Evolutionary conservation across 768 basidiomycete species (phyloP).

Genomic region (Mycena capillaripes): DNA sequence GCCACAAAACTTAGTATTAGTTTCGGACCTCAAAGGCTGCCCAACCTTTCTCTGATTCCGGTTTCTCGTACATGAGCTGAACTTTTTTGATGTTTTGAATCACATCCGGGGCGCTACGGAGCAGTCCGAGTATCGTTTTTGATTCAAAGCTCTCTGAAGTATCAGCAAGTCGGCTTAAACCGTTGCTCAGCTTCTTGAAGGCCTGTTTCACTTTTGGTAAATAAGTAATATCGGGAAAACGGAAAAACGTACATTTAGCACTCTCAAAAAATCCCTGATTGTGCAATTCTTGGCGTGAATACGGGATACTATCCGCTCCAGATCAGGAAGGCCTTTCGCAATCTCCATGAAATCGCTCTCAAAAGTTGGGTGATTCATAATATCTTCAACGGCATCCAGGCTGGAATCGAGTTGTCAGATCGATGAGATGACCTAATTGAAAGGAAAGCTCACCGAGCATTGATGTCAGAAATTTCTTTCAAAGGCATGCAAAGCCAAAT

Average conservation of each 20-base stretch:
- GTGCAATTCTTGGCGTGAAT: conserved; percentile 94
- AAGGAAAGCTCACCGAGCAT: conserved; percentile 75
- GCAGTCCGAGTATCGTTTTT: conserved; percentile 78
- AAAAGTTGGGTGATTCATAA: conserved; percentile 85
- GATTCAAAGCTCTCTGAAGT: conserved; percentile 83
- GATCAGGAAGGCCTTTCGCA: conserved; percentile 88
- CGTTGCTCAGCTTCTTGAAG: conserved; percentile 81
- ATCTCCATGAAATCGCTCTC: conserved; percentile 81
- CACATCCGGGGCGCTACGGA: conserved; percentile 88
- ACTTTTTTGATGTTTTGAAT: conserved; percentile 78
- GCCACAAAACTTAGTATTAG: conserved; percentile 5
- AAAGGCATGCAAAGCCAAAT: conserved; percentile 97
- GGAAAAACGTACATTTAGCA: conserved; percentile 69
- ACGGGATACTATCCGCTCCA: conserved; percentile 94
- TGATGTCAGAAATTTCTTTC: conserved; percentile 85
- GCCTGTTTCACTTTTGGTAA: conserved; percentile 58
- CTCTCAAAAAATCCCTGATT: conserved; percentile 89
- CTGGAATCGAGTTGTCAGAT: conserved; percentile 54
- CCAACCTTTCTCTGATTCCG: conserved; percentile 70
- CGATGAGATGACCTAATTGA: background rate
- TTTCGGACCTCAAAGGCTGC: background rate
- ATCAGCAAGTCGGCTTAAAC: conserved; percentile 73
- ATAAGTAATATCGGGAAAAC: background rate
- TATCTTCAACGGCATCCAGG: conserved; percentile 94
- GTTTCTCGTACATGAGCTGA: conserved; percentile 75